phyloP scores from a whole-genome alignment of 306 rosid genomes.

The Malus orientalis region DNA sequence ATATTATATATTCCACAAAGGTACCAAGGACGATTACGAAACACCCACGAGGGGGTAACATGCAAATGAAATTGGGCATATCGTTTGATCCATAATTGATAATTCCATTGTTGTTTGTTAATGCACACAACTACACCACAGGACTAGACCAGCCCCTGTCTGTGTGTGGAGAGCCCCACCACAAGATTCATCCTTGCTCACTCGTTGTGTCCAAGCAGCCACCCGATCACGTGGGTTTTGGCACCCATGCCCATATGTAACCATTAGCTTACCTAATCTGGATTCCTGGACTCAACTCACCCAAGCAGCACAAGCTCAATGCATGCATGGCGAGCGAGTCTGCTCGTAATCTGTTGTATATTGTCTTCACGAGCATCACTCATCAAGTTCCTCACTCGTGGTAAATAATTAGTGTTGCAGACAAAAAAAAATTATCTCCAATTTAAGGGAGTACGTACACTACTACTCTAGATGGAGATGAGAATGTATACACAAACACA shows the following conservation, averaged over 20 bases:
- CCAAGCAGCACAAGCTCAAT: not conserved
- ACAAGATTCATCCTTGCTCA: slow-evolving; percentile 7
- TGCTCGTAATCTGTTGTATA: not conserved
- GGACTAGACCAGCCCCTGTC: not conserved
- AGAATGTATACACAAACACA: not conserved
- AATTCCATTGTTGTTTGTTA: slow-evolving; percentile 31
- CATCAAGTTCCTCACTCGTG: not conserved
- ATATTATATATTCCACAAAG: slow-evolving; percentile 21
- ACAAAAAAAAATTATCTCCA: not conserved
- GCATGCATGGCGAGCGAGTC: not conserved
- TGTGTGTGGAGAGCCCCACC: slow-evolving; percentile 28
- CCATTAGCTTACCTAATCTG: slow-evolving; percentile 18
- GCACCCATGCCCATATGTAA: slow-evolving; percentile 28
- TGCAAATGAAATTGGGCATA: slow-evolving; percentile 38
- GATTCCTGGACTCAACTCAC: not conserved
- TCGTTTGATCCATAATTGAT: slow-evolving; percentile 18
- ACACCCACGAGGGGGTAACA: slow-evolving; percentile 95
- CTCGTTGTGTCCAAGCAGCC: slow-evolving; percentile 58
- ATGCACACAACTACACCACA: slow-evolving; percentile 1
- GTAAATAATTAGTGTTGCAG: not conserved
- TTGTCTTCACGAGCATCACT: not conserved
- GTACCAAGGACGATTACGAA: slow-evolving; percentile 61
- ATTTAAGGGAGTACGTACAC: no score
- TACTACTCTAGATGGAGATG: not conserved
- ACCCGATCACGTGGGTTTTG: slow-evolving; percentile 87